Evolutionary conservation across 176 grass and related monocot species (phyloP), one percentile per base, ranked within the genome.

Genomic region (Pharus latifolius): DNA sequence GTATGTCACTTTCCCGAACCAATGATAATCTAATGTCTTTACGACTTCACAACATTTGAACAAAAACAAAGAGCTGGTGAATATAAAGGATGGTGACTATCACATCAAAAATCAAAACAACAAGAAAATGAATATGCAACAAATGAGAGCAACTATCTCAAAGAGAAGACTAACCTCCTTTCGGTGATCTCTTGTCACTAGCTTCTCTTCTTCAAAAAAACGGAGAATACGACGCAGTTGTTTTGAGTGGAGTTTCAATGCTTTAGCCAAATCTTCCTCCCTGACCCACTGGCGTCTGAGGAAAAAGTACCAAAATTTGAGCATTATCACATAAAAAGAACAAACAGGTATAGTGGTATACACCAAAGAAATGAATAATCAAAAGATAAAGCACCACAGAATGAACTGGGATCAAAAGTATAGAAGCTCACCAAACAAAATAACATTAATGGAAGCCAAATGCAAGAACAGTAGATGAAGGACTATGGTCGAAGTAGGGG

Each of bases 121-220:
- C 13, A 56, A 25, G 44, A 40, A 8, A 19, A 53, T 38, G 56
- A n/a, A 49, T 42, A 28, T 19, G 15, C 23, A 61, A 67, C 22
- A 77, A 71, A 31, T 6, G 23, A 40, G 17, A 63, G 24, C 37
- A 72, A 54, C 12, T 13, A 18, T 12, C 47, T 52, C 3, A 31
- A 15, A 10, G 60, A 72, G 19, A 82, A 66, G 47, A 78, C 50
- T 78, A 67, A 98, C 95, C 95, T 99, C 95, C 72, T 99, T 99
- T 19, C 90, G 79, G 76, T 99, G 95, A 74, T 88, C 95, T 65
- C 95, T 88, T 26, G 84, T 91, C 56, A 99, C 81, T 70, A 99
- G 52, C 42, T 94, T 99, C 68, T 99, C 95, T 68, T 99, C 95
- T 80, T 99, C 90, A 81, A 99, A 94, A 81, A 99, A 94, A 10